Conservation (phyloP, 352 stramenopile genomes). For the Phytophthora fragariaefolia region DNA sequence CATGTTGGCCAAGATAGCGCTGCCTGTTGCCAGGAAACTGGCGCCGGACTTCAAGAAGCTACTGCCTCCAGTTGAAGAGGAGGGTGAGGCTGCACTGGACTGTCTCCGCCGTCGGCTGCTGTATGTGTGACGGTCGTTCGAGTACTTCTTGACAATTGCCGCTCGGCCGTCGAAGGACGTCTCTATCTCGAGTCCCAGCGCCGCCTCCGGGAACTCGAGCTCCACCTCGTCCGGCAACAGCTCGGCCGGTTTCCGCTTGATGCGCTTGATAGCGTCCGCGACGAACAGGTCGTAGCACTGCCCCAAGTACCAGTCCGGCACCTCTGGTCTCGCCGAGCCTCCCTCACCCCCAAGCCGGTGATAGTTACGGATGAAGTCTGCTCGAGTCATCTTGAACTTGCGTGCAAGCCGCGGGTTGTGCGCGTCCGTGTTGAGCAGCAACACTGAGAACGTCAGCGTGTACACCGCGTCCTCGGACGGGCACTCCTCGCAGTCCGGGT, state of each 20-base stretch:
- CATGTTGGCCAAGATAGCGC: slow-evolving; percentile 28
- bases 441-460: slow-evolving; percentile 76
- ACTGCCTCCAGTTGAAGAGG: slow-evolving; percentile 10
- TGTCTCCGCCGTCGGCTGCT: slow-evolving; percentile 38
- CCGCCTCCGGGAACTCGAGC: slow-evolving; percentile 61
- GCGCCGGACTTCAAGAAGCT: slow-evolving; percentile 27
- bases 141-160: slow-evolving; percentile 71
- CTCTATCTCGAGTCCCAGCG: slow-evolving; percentile 78
- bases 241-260: slow-evolving; percentile 54
- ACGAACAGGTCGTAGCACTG: slow-evolving; percentile 76
- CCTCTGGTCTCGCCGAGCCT: slow-evolving; percentile 36
- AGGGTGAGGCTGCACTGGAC: slow-evolving; percentile 18
- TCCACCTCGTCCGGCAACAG: slow-evolving; percentile 67
- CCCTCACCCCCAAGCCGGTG: slow-evolving; percentile 50
- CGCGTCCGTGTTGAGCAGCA: slow-evolving; percentile 85
- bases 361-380: slow-evolving; percentile 80
- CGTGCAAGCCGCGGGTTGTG: slow-evolving; percentile 70
- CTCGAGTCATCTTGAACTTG: slow-evolving; percentile 79
- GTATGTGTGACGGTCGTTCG: slow-evolving; percentile 53
- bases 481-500: slow-evolving; percentile 58
- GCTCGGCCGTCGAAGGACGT: slow-evolving; percentile 75
- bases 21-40: slow-evolving; percentile 36
- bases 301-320: slow-evolving; percentile 58
- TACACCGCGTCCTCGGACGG: slow-evolving; percentile 78
- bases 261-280: slow-evolving; percentile 58